Evolutionary conservation across 306 rosid species (phyloP).

Genomic region (Dryas octopetala): DNA sequence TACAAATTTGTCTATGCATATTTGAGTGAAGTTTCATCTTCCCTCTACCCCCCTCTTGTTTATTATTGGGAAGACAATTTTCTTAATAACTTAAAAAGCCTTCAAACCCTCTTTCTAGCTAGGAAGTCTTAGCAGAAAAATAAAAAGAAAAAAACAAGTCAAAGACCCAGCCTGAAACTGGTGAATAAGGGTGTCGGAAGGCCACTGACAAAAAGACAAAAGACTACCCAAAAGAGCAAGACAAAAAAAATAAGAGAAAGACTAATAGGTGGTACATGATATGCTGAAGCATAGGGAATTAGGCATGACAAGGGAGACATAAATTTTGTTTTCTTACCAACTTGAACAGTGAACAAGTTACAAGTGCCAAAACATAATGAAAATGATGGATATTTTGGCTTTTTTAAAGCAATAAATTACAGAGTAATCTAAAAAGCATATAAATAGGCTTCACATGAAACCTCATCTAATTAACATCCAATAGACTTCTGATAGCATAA

Average conservation of each 20-base stretch:
- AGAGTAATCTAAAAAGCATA: neutral
- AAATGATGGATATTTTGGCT: neutral
- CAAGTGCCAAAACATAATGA: neutral
- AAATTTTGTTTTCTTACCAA: neutral
- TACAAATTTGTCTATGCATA: neutral
- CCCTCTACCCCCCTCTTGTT: neutral
- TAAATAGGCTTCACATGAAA: neutral
- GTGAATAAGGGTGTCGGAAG: neutral
- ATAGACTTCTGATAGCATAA: neutral
- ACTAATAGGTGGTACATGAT: neutral
- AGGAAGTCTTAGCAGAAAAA: neutral
- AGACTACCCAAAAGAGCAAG: neutral
- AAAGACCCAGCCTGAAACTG: too few species aligned
- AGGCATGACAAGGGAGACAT: neutral
- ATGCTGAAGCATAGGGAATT: neutral
- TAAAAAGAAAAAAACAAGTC: neutral
- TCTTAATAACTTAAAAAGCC: neutral
- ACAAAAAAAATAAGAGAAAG: neutral
- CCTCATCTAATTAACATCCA: slow-evolving; percentile 11
- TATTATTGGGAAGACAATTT: neutral
- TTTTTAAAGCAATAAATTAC: neutral
- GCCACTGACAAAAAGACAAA: neutral
- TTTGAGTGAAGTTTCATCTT: neutral
- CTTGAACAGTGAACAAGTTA: neutral
- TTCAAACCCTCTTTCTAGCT: neutral